Evolutionary conservation across 2,329 filamentous ascomycete species (phyloP).

Genomic region (Ophiostoma triangulosporum): DNA sequence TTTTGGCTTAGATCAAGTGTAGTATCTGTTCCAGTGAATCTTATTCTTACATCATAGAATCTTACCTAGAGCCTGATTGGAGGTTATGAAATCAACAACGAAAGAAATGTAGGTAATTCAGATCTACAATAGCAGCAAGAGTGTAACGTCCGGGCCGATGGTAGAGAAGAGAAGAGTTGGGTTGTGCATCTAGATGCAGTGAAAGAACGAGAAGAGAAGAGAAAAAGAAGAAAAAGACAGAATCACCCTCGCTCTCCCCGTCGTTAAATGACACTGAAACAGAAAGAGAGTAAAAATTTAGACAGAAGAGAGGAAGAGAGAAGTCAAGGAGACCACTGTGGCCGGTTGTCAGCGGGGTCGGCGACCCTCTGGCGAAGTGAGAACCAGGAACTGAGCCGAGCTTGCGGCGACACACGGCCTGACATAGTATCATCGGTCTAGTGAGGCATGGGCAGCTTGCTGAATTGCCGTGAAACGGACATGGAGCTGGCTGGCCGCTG

Average conservation of each 20-base stretch:
- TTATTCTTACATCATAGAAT: background rate
- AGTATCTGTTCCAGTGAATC: no score
- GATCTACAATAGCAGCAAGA: background rate
- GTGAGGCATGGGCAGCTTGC: constrained; percentile 35
- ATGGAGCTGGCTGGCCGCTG: constrained; percentile 44
- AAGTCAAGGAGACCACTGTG: constrained; percentile 32
- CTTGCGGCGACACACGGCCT: constrained; percentile 36
- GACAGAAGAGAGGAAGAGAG: background rate
- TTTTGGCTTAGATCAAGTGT: no score
- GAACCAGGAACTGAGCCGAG: constrained; percentile 30
- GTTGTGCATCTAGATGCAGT: background rate
- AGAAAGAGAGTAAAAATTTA: constrained; percentile 3
- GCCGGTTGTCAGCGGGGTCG: constrained; percentile 28
- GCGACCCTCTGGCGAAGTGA: constrained; percentile 27
- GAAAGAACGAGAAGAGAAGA: background rate
- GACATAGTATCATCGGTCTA: constrained; percentile 20
- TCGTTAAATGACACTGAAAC: background rate
- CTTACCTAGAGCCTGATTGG: background rate
- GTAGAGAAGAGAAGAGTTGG: constrained; percentile 2
- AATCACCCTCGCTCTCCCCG: constrained; percentile 4
- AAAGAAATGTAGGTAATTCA: background rate
- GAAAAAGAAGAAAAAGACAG: background rate
- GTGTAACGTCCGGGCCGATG: background rate
- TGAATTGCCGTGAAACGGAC: constrained; percentile 36
- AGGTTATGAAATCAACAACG: background rate